Base-by-base conservation (phyloP, 176 grass and related monocot genomes). In the Paspalum vaginatum region DNA sequence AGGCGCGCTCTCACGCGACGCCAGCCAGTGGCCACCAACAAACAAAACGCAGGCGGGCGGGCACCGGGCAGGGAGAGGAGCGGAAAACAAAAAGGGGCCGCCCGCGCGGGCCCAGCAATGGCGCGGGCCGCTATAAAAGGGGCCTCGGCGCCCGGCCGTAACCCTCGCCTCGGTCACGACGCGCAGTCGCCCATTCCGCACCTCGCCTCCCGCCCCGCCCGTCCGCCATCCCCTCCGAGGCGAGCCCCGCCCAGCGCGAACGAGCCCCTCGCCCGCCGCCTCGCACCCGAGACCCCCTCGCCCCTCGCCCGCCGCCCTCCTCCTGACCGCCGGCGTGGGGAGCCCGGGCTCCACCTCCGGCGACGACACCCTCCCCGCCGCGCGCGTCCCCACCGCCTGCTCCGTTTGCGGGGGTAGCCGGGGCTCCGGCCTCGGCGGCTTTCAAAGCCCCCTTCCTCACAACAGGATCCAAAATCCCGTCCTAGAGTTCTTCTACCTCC, bases 371-470 rank as follows among this genome's bases (percentile, higher is more conserved):
- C 75, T 55, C 79, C 43, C 78, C 89, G 75, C 83, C 89, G 85
- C 80, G 63, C 55, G 88, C 79, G 37, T 55, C 7, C 51, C 76
- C 70, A 66, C 60, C 77, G 44, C 72, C 92, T 95, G 95, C 92
- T 84, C 79, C 92, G 43, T 91, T 95, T 98, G 92, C 76, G 92
- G 95, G 95, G 95, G 95, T 94, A 92, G 95, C 95, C 95, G 92
- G 92, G 95, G 95, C 95, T 92, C 91, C 95, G 92, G 95, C 95
- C 95, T 98, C 92, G 92, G 95, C 92, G 92, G 95, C 95, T 94
- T 89, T 87, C 75, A 91, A 95, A 98, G 95, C 90, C 95, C 95
- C 95, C 95, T 93, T 45, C 88, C 86, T 88, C 77, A 89, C 83
- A 85, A 81, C 74, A 86, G 87, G 76, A 89, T 93, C 66, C 59